Conservation (phyloP, 305 asterid genomes). For the Lippia alba region DNA sequence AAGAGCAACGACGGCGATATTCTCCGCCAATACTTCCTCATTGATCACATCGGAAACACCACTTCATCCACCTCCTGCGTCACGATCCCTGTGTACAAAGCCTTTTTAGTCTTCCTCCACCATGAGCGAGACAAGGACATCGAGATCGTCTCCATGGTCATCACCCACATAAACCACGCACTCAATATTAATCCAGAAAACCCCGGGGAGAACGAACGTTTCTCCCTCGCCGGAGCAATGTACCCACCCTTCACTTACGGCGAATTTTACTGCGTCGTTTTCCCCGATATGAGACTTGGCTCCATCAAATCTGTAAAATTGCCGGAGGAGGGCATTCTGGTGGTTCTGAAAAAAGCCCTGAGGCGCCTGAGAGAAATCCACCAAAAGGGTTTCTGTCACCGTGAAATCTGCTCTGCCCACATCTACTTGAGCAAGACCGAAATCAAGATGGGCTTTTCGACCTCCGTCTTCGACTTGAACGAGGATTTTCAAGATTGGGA, state of each 20-base stretch:
- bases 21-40: no score
- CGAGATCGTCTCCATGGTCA: background rate
- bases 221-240: background rate
- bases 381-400: slow-evolving; percentile 10
- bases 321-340: slow-evolving; percentile 16
- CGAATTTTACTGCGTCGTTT: slow-evolving; percentile 1
- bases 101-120: background rate
- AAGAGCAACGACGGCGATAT: no score
- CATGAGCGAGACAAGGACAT: background rate
- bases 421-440: slow-evolving; percentile 22
- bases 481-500: background rate
- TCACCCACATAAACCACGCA: no score
- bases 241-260: background rate
- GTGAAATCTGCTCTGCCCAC: slow-evolving; percentile 23
- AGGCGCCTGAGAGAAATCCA: slow-evolving; percentile 15
- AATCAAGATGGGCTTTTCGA: slow-evolving; percentile 28
- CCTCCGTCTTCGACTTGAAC: slow-evolving; percentile 16
- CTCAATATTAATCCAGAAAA: background rate
- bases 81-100: background rate
- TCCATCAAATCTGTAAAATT: slow-evolving; percentile 24
- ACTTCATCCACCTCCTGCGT: no score
- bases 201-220: background rate
- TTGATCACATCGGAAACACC: no score
- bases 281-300: slow-evolving; percentile 25
- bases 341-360: slow-evolving; percentile 24